A percentile compares a stretch with the other conserved stretches of the same genome.
These are phyloP conservation scores for Paecilomyces formosus DNA, from an alignment of 2,329 filamentous ascomycete genomes.

Conservation along the genomic window DNA sequence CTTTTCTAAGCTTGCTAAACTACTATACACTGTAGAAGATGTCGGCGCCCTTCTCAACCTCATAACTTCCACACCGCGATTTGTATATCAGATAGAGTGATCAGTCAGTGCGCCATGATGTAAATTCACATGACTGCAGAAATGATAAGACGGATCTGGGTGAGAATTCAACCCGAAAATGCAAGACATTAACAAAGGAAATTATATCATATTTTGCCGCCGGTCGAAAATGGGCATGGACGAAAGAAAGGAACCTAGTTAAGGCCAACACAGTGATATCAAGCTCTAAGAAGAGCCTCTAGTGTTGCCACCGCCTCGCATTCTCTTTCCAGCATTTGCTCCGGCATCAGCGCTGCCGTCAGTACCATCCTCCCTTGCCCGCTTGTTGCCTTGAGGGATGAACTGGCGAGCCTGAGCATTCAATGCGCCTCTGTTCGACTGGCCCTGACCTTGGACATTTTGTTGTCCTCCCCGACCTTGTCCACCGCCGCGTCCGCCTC, in stretches of 20 bases:
- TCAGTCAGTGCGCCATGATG: neutral
- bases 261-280: neutral
- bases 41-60: neutral
- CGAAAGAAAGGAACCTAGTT: neutral
- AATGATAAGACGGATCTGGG: neutral
- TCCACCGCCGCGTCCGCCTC: constrained; percentile 31
- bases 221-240: neutral
- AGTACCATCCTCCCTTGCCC: constrained; percentile 45
- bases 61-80: neutral
- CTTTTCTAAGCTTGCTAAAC: neutral
- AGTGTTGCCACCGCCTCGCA: constrained; percentile 35
- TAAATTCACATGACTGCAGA: neutral
- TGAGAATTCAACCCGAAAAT: neutral
- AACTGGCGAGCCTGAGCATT: constrained; percentile 48
- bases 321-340: constrained; percentile 39
- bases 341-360: constrained; percentile 28
- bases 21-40: neutral
- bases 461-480: constrained; percentile 31
- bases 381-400: constrained; percentile 51
- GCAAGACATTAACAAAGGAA: constrained; percentile 7
- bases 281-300: constrained; percentile 18
- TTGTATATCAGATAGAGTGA: neutral
- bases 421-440: constrained; percentile 30
- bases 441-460: constrained; percentile 26
- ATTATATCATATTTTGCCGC: neutral